A percentile compares a stretch with the other conserved stretches of the same genome.
phyloP scores from a whole-genome alignment of 2,329 filamentous ascomycete species.

The Aspergillus fructus region DNA sequence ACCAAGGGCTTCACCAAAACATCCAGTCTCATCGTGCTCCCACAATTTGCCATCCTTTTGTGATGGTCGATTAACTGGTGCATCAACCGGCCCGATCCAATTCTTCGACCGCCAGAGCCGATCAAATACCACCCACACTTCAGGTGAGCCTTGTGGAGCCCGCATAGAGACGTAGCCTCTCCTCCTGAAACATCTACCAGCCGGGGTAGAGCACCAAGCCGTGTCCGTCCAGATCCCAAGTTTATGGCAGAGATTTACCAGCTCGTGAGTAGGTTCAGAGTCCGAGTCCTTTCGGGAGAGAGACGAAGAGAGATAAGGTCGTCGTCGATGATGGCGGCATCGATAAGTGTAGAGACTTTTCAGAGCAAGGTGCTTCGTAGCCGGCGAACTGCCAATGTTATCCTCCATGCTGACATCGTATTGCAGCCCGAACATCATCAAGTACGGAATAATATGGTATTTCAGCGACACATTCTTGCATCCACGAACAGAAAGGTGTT shows the following conservation, averaged over 20 bases:
- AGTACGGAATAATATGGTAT: conserved; percentile 62
- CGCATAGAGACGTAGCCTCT: conserved; percentile 58
- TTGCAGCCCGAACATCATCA: conserved; percentile 48
- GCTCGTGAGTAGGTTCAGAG: conserved; percentile 60
- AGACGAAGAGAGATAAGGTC: conserved; percentile 59
- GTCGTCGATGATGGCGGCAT: conserved; percentile 61
- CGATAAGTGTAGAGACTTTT: conserved; percentile 63
- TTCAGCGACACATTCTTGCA: conserved; percentile 66
- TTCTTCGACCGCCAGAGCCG: conserved; percentile 60
- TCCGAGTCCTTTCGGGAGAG: conserved; percentile 58
- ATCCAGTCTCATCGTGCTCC: conserved; percentile 56
- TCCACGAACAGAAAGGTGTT: conserved; percentile 61
- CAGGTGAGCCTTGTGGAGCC: conserved; percentile 54
- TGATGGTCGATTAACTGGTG: conserved; percentile 24
- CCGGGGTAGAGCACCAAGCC: conserved; percentile 60
- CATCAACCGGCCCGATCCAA: conserved; percentile 51
- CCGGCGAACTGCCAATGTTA: conserved; percentile 31
- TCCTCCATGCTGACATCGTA: conserved; percentile 46
- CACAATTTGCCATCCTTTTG: conserved; percentile 53
- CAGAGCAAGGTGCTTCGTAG: conserved; percentile 49
- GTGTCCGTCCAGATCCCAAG: conserved; percentile 62
- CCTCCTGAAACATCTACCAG: conserved; percentile 55
- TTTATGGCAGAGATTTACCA: conserved; percentile 59
- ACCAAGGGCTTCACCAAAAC: conserved; percentile 56
- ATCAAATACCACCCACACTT: conserved; percentile 64